Base-by-base conservation (phyloP, 441 rosid genomes). In the Populus tomentosa region DNA sequence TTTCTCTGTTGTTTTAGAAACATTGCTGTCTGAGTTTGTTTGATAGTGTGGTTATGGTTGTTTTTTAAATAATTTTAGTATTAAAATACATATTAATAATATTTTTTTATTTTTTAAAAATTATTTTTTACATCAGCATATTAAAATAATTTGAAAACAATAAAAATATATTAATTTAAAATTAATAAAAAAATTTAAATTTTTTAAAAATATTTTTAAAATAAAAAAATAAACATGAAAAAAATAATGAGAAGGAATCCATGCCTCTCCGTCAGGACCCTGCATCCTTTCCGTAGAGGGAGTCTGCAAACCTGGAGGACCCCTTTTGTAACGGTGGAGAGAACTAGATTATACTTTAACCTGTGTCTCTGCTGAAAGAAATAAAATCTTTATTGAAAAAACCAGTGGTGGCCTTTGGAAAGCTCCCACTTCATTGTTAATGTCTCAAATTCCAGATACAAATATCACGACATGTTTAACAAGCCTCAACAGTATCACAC, bases 401-500 rank as follows among this genome's bases (percentile, higher is more conserved):
- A 70, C 67, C 67, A 42, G 64, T 70, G 74, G 71, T 10, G 46
- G 66, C 75, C 71, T 71, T 40, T 78, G 66, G 73, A 73, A 77
- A 71, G 63, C 67, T 72, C 67, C 70, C 73, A 70, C 28, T 30
- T 40, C 61, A 64, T 11, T 68, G 70, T 33, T 62, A 74, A 75
- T 26, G 77, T 75, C 80, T 56, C 71, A 80, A 77, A 71, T 79
- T 79, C 70, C 76, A 73, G 74, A 75, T n/a, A 81, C 78, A 81
- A 77, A 82, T 64, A 70, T 46, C 77, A 75, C 80, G 74, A 71
- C 76, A 80, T 62, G 82, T 67, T 66, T 59, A 50, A 80, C 86
- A 85, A 88, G 40, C 85, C 56, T 46, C 79, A 78, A 78, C 72
- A 78, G 76, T 79, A 84, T 86, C 86, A 87, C 84, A 82, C 83